Percentiles rank a stretch among this genome's conserved stretches.
These are phyloP conservation scores for Leccinum subatratum DNA, from an alignment of 1,284 basidiomycete genomes.

Conservation along the genomic window DNA sequence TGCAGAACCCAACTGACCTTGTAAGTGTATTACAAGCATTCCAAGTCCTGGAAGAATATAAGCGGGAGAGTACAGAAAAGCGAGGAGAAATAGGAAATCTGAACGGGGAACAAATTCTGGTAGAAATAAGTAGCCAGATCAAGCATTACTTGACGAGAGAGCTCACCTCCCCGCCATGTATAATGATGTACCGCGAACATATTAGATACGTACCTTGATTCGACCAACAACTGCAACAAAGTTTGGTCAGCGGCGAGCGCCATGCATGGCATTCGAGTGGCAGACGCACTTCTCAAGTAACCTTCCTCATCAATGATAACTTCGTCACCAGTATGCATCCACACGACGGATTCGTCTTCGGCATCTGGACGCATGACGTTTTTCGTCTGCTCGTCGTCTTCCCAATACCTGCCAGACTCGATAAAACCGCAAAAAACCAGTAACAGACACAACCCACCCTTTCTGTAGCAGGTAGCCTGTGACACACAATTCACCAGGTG, in stretches of 20 bases:
- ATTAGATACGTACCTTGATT: constrained; percentile 51
- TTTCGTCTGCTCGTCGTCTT: constrained; percentile 66
- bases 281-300: constrained; percentile 60
- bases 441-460: constrained; percentile 44
- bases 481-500: constrained; percentile 71
- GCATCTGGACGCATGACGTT: constrained; percentile 52
- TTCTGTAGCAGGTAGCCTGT: constrained; percentile 76
- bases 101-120: constrained; percentile 79
- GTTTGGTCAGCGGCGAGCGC: constrained; percentile 8
- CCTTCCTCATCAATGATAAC: constrained; percentile 80
- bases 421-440: background rate
- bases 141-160: background rate
- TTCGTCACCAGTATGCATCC: constrained; percentile 86
- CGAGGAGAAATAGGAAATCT: constrained; percentile 40
- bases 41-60: no score
- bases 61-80: no score
- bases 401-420: constrained; percentile 61
- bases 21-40: no score
- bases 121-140: background rate
- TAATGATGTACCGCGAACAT: constrained; percentile 52
- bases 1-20: no score
- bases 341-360: constrained; percentile 54
- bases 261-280: constrained; percentile 3
- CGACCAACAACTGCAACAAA: constrained; percentile 62
- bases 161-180: constrained; percentile 75